A percentile compares a stretch with the other conserved stretches of the same genome.
phyloP scores from a whole-genome alignment of 768 basidiomycete genomes.

The Amanita rubescens region DNA sequence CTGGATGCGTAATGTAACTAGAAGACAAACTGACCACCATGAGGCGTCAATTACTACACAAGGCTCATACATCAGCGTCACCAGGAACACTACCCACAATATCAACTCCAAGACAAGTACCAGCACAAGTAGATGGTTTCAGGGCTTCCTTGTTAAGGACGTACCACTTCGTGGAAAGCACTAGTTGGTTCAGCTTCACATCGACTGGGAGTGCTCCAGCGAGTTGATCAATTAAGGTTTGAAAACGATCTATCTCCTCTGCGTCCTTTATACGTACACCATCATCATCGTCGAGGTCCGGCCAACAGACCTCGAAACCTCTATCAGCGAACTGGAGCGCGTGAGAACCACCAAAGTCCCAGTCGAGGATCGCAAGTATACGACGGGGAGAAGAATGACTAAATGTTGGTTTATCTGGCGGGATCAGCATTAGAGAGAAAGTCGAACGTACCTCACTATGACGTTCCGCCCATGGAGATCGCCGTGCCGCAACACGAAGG shows the following conservation, averaged over 20 bases:
- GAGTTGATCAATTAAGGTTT: neutral
- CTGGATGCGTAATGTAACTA: too few species aligned
- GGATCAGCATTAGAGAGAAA: neutral
- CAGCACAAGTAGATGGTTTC: neutral
- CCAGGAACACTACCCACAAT: neutral
- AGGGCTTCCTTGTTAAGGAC: neutral
- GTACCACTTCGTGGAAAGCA: neutral
- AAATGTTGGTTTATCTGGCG: neutral
- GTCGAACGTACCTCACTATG: neutral
- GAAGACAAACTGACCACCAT: too few species aligned
- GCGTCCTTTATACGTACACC: neutral
- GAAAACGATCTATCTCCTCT: neutral
- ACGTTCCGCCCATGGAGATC: neutral
- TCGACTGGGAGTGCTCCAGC: neutral
- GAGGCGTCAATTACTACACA: neutral
- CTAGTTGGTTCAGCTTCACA: neutral
- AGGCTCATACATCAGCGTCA: neutral
- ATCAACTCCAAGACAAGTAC: neutral
- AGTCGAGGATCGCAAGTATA: slow-evolving; percentile 1
- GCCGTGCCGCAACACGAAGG: neutral
- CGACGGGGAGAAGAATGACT: neutral
- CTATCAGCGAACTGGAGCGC: neutral
- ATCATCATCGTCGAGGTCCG: neutral
- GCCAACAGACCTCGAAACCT: neutral
- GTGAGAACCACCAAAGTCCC: slow-evolving; percentile 1